Evolutionary conservation across 768 basidiomycete genomes (phyloP), one percentile per base, ranked within the genome.

Genomic region (Hirschioporus abietinus): DNA sequence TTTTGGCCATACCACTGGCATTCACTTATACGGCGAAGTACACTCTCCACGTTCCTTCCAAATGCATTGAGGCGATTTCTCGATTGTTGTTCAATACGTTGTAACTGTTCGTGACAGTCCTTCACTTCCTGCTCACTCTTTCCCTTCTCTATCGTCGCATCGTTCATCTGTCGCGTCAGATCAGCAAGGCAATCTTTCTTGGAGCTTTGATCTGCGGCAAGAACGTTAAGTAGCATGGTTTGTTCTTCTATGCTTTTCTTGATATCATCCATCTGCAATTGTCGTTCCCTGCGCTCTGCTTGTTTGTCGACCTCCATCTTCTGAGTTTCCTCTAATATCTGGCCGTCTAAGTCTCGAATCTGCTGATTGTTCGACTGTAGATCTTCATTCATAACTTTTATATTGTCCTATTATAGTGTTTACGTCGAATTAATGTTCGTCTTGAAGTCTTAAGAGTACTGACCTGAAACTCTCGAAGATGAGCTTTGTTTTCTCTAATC

Each of bases 1-100:
- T 71, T 72, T 59, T 86, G 82, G 2, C 92, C 92, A 30, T 78
- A 68, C 93, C 93, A 94, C 7, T 65, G 77, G 74, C 76, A 78
- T 30, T 71, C 72, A 58, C 76, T 73, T 65, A 95, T 87, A 57
- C 76, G 78, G 12, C 80, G 80, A 58, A 91, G 71, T 7, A 93
- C 81, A 0, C 70, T 71, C 67, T 86, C 84, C 73, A 92, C 87
- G 60, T 87, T 80, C 35, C 72, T 75, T 1, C 92, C 92, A 69
- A 87, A 93, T 1, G 86, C 81, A 9, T 85, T 79, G 17, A 88
- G 80, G 58, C 78, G 81, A 71, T 91, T 86, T 68, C 82, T 80
- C 70, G 87, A 84, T 42, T 82, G 79, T 60, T 83, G 80, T 58
- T 75, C 78, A 58, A 83, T 83, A 23, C 78, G 77, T 58, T 71